Evolutionary conservation across 1,139 yeast genomes (phyloP).

Genomic region (Candida dubliniensis): DNA sequence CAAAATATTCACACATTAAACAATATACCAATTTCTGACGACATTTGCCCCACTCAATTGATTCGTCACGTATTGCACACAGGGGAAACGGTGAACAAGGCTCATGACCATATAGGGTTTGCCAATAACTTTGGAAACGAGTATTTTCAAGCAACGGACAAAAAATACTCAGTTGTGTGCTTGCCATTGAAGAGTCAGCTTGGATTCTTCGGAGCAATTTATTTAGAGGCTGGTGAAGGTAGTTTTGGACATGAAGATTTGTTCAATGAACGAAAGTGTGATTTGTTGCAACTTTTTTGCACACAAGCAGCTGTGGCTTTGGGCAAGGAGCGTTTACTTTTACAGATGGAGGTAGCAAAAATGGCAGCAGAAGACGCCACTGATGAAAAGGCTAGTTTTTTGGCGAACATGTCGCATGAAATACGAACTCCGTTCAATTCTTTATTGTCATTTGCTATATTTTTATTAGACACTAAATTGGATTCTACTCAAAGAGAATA

Average conservation of each 20-base stretch:
- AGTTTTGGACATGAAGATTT: slow-evolving; percentile 3
- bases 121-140: slow-evolving; percentile 38
- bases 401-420: slow-evolving; percentile 64
- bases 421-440: slow-evolving; percentile 62
- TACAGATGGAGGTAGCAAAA: slow-evolving; percentile 54
- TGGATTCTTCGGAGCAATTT: slow-evolving; percentile 48
- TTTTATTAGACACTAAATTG: slow-evolving; percentile 50
- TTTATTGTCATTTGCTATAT: slow-evolving; percentile 53
- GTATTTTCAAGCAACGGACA: slow-evolving; percentile 36
- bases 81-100: slow-evolving; percentile 39
- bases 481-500: slow-evolving; percentile 51
- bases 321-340: slow-evolving; percentile 48
- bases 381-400: slow-evolving; percentile 56
- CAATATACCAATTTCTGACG: slow-evolving; percentile 43
- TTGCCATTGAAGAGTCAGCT: slow-evolving; percentile 48
- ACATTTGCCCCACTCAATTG: slow-evolving; percentile 47
- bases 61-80: slow-evolving; percentile 40
- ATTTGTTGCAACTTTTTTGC: slow-evolving; percentile 46
- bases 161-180: slow-evolving; percentile 42
- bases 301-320: slow-evolving; percentile 57
- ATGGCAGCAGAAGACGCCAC: slow-evolving; percentile 61
- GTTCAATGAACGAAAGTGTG: slow-evolving; percentile 29
- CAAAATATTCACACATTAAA: slow-evolving; percentile 34
- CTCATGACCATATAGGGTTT: slow-evolving; percentile 38
- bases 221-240: slow-evolving; percentile 33